A percentile compares a stretch with the other conserved stretches of the same genome.
Conservation (phyloP, 2,329 filamentous ascomycete species). For the Rachicladosporium sp. region DNA sequence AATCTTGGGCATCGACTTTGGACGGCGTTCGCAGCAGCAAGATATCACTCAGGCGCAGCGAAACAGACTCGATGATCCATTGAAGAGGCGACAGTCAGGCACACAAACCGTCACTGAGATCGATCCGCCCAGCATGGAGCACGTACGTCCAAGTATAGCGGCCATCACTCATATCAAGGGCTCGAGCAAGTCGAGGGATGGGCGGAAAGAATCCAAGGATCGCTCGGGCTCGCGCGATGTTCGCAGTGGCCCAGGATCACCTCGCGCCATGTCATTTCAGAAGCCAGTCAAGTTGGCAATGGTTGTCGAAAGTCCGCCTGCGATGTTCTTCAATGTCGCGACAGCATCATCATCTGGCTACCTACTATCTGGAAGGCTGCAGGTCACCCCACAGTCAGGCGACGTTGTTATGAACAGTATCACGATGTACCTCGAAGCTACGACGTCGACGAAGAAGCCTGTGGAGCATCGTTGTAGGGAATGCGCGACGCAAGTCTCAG, state of each 20-base stretch:
- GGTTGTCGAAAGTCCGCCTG: constrained; percentile 71
- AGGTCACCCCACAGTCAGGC: constrained; percentile 55
- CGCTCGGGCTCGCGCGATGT: constrained; percentile 14
- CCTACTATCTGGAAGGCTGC: constrained; percentile 71
- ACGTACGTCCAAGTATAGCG: constrained; percentile 18
- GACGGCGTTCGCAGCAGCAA: constrained; percentile 5
- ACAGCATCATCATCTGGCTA: constrained; percentile 68
- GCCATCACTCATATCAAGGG: constrained; percentile 5
- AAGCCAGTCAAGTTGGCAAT: constrained; percentile 44
- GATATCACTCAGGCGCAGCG: constrained; percentile 4
- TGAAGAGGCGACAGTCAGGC: constrained; percentile 8
- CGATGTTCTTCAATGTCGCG: constrained; percentile 63
- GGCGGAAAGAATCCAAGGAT: constrained; percentile 13
- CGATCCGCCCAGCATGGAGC: constrained; percentile 22
- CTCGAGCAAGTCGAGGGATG: constrained; percentile 5
- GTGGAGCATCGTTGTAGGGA: constrained; percentile 66
- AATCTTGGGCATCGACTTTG: constrained; percentile 22
- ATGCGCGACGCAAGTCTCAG: constrained; percentile 59
- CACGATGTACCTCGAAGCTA: constrained; percentile 57
- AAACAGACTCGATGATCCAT: constrained; percentile 4
- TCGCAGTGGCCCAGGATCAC: constrained; percentile 10
- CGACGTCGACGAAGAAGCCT: constrained; percentile 67
- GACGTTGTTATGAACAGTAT: constrained; percentile 58
- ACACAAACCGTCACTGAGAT: constrained; percentile 9
- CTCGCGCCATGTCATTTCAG: constrained; percentile 5